These are phyloP conservation scores for Podospora conica DNA, from an alignment of 495 filamentous ascomycete genomes.

Conservation along the genomic window DNA sequence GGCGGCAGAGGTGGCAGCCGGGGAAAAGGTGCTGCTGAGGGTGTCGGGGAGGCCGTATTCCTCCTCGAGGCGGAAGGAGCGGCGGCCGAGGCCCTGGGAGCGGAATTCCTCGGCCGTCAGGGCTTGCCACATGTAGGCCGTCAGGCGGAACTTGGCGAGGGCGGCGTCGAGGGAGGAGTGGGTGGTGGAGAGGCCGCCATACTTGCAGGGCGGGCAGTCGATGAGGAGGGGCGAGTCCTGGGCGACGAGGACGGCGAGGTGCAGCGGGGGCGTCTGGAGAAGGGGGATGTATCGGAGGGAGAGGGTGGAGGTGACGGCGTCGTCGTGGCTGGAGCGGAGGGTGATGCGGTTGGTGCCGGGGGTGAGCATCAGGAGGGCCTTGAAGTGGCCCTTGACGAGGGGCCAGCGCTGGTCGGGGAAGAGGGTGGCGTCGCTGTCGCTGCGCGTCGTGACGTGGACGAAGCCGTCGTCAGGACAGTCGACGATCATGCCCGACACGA, in stretches of 20 bases:
- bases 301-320: conserved; percentile 1
- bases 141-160: conserved; percentile 45
- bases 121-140: conserved; percentile 48
- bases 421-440: neutral
- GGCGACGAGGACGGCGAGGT: conserved; percentile 44
- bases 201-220: conserved; percentile 19
- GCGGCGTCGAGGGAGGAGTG: conserved; percentile 38
- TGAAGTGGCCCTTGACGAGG: conserved; percentile 68
- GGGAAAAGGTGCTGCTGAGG: conserved; percentile 21
- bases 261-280: conserved; percentile 40
- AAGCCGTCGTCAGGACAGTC: neutral
- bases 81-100: conserved; percentile 40
- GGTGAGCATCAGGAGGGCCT: conserved; percentile 62
- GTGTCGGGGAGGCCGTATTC: conserved; percentile 37
- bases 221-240: conserved; percentile 18
- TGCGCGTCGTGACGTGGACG: conserved; percentile 3
- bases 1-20: neutral
- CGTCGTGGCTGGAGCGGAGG: conserved; percentile 1
- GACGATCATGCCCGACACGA: conserved; percentile 8
- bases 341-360: conserved; percentile 63
- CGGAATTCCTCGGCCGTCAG: conserved; percentile 45
- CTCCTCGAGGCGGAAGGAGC: conserved; percentile 46
- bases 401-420: conserved; percentile 50
- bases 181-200: conserved; percentile 28
- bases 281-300: conserved; percentile 14